Evolutionary conservation across 202 grass and related monocot species (phyloP).

Genomic region (Carex sylvatica): DNA sequence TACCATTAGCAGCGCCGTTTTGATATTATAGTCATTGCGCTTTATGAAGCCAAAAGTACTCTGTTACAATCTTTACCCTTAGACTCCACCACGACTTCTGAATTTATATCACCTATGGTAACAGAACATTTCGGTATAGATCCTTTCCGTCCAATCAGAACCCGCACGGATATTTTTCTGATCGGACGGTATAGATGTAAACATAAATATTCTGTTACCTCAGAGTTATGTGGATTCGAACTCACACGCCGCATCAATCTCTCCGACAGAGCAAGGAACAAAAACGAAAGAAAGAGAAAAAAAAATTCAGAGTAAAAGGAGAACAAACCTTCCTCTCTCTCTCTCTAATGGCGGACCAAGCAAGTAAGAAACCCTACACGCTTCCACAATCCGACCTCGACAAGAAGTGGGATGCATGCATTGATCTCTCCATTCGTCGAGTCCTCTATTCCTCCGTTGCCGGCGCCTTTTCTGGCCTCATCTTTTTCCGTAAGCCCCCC

Average conservation of each 20-base stretch:
- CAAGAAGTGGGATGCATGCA: conserved; percentile 81
- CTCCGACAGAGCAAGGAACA: not conserved
- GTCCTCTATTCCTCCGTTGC: conserved; percentile 73
- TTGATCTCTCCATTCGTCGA: conserved; percentile 88
- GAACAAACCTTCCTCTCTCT: conserved; percentile 11
- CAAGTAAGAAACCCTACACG: not conserved
- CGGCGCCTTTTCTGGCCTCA: conserved; percentile 65
- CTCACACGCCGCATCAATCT: not conserved
- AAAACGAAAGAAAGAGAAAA: not conserved
- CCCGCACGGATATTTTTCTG: too few species aligned
- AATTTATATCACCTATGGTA: too few species aligned
- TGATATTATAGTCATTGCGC: too few species aligned
- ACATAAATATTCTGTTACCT: too few species aligned
- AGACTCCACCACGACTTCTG: too few species aligned
- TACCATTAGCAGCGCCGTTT: too few species aligned
- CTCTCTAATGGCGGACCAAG: conserved; percentile 27
- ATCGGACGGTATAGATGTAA: too few species aligned
- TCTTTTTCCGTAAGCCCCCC: conserved; percentile 63
- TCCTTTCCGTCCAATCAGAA: too few species aligned
- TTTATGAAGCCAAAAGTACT: too few species aligned
- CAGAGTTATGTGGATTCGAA: too few species aligned
- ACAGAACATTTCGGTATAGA: too few species aligned
- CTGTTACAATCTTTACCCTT: too few species aligned
- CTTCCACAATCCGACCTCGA: conserved; percentile 67
- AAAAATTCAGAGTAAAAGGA: not conserved